Base-by-base conservation (phyloP, 495 filamentous ascomycete species). In the Hypoxylon intermedium region DNA sequence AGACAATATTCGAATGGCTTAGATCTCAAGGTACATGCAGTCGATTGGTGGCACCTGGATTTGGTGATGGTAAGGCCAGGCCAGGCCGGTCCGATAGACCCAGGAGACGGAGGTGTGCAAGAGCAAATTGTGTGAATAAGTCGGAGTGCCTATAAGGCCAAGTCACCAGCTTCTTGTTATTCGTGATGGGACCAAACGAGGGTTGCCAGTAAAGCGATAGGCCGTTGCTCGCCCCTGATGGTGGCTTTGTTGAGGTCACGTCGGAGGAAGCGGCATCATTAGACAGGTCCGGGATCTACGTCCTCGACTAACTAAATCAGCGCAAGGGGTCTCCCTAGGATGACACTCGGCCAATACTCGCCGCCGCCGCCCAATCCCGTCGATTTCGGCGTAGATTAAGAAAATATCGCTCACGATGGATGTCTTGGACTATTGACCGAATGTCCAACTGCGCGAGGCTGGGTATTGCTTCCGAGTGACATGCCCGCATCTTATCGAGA, bases 261-360 rank as follows among this genome's bases (percentile, higher is more conserved):
- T 58, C 60, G 60, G 64, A 63, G 65, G 60, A 63, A 60, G 60
- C 65, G 62, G 65, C 51, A 58, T 57, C 55, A 56, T 41, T 61
- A 63, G 62, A 63, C 60, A 61, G 16, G 46, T 30, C 56, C 62
- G 62, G 62, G 65, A 60, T 65, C 56, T 63, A 68, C 61, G 50
- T 58, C 52, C 49, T 65, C 60, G 37, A 62, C 63, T 62, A 62
- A 62, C 58, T 51, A 59, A 66, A 71, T 54, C 47, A 60, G 53
- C 58, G 46, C 62, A 57, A 60, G 55, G 61, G 52, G 62, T 52
- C 51, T 60, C 40, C 41, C 53, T 53, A 58, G 56, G 37, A 53
- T 47, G 59, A 58, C 65, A 66, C 65, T 68, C 65, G 28, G 37
- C 48, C 28, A 63, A 47, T 63, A 60, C 57, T 51, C 58, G 45